phyloP scores from a whole-genome alignment of 208 protist species.

The Acanthamoeba comandoni region DNA sequence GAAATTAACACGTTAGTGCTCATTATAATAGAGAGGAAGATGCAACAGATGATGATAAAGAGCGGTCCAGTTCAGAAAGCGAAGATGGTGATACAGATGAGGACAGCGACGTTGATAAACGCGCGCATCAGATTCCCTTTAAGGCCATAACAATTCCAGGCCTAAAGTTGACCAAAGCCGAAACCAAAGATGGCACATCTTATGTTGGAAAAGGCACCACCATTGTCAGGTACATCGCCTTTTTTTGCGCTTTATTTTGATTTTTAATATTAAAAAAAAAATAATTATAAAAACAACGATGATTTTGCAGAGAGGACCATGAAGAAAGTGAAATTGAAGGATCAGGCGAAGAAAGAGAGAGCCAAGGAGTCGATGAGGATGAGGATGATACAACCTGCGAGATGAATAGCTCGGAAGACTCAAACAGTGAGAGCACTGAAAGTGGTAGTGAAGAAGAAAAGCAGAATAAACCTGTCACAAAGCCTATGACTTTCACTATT shows the following conservation, averaged over 20 bases:
- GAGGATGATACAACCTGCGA: no score
- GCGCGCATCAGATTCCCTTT: neutral
- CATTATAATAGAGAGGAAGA: neutral
- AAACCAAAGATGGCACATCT: conserved; percentile 50
- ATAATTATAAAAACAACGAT: no score
- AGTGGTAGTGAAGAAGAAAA: neutral
- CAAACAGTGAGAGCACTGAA: neutral
- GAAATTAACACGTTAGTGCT: no score
- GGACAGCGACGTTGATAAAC: neutral
- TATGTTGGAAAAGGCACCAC: conserved; percentile 47
- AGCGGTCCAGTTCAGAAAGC: neutral
- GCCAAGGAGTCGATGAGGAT: no score
- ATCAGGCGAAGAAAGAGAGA: no score
- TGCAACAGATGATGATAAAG: neutral
- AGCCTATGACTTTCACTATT: conserved; percentile 18
- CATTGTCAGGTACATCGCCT: neutral
- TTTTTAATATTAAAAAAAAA: no score
- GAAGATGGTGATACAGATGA: neutral
- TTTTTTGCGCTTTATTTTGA: no score
- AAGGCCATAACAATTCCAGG: conserved; percentile 26
- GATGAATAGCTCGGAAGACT: no score
- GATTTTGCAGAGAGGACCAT: no score
- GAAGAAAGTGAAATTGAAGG: no score
- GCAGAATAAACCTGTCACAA: neutral
- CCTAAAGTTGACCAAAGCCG: conserved; percentile 39